A percentile compares a stretch with the other conserved stretches of the same genome.
Conservation (phyloP, 257 asterid species). For the Thymus quinquecostatus region DNA sequence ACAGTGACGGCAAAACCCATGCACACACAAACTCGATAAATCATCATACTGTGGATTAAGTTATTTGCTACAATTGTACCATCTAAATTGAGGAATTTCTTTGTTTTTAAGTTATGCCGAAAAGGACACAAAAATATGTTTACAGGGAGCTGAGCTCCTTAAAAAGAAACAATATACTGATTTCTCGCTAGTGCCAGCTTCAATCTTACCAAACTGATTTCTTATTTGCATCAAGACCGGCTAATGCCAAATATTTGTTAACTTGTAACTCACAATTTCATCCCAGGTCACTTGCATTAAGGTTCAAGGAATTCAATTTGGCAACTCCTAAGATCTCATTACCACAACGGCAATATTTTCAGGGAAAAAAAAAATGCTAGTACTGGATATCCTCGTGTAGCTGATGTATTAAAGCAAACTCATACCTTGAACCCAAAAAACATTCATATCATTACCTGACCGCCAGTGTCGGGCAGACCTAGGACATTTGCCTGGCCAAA, state of each 20-base stretch:
- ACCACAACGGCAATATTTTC: background rate
- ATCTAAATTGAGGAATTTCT: background rate
- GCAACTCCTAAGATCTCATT: background rate
- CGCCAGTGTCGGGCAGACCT: slow-evolving; percentile 99
- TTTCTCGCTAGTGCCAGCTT: too few relatives aligned
- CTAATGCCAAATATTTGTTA: background rate
- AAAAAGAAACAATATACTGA: too few relatives aligned
- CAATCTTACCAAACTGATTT: too few relatives aligned
- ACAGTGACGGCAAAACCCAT: background rate
- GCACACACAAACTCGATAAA: background rate
- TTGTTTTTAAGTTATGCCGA: background rate
- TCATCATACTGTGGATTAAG: background rate
- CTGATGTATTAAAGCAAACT: background rate
- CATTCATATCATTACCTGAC: slow-evolving; percentile 67
- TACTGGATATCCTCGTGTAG: background rate
- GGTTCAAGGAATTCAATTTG: too few relatives aligned
- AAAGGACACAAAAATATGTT: background rate
- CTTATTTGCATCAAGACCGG: too few relatives aligned
- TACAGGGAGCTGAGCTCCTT: background rate
- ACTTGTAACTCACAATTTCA: background rate
- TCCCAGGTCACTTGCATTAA: too few relatives aligned
- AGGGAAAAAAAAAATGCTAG: background rate
- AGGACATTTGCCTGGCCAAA: slow-evolving; percentile 99
- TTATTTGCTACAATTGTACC: too few relatives aligned
- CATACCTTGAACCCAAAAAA: background rate